Evolutionary conservation across 2,329 filamentous ascomycete species (phyloP), one percentile per base, ranked within the genome.

Genomic region (Talaromyces sp.): DNA sequence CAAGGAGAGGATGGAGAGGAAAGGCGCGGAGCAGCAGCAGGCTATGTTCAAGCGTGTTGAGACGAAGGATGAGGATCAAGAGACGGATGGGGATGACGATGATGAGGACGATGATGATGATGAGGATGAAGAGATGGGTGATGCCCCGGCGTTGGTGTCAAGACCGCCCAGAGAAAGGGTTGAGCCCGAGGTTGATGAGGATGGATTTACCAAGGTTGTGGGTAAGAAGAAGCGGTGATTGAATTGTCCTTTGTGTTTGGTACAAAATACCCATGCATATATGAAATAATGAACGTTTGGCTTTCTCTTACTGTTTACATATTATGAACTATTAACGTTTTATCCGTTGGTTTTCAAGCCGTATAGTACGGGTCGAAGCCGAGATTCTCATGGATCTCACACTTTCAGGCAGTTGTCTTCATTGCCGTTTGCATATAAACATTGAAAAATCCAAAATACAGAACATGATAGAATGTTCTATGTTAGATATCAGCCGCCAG

Each of bases 161-260:
- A 74, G 82, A 45, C 81, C 75, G 54, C 80, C 82, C 14, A 88
- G 83, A 75, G 87, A 91, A 76, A 91, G 88, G 78, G 76, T 82
- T 16, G 84, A 85, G 73, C 90, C 90, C 0, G 87, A 92, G 75
- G 82, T 93, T 54, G 91, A 94, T 76, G 90, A 93, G 69, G 91
- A 94, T 73, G 91, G 91, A 4, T 94, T 94, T 75, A 91, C 88
- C 16, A 91, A 85, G 77, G 90, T 93, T 69, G 85, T 87, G 63
- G 84, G 85, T 72, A 90, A 87, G 81, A 90, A 87, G 83, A 85
- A 82, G 80, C 83, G 80, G 75, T 75, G 72, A 72, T 56, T 3
- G 10, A 39, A 5, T 56, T 11, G n/a, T 19, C n/a, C 0, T 33
- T 54, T n/a, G 31, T 22, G 50, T 54, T 54, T 54, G 31, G 27